These are phyloP conservation scores for Solanum sitiens DNA, from an alignment of 257 asterid species.

Conservation along the genomic window DNA sequence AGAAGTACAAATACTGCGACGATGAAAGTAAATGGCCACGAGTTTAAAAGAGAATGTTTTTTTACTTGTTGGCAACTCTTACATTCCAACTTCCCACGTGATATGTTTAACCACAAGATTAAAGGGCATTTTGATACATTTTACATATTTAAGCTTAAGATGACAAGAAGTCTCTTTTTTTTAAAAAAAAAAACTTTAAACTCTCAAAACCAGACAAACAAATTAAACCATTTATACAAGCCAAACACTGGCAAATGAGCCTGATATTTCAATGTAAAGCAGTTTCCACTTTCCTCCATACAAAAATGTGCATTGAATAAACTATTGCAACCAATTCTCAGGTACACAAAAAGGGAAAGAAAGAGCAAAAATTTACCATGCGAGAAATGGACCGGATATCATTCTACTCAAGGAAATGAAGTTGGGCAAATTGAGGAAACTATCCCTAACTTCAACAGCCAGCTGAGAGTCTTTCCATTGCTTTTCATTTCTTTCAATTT, in stretches of 20 bases:
- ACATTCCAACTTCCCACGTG: not conserved
- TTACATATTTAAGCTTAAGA: not conserved
- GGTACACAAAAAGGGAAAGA: not conserved
- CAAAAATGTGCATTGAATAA: not conserved
- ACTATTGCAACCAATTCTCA: not conserved
- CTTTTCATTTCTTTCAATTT: not conserved
- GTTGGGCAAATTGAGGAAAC: constrained; percentile 70
- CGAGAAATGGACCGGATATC: constrained; percentile 86
- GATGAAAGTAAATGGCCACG: not conserved
- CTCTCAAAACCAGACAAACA: not conserved
- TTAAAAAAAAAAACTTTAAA: too few relatives aligned
- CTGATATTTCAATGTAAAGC: not conserved
- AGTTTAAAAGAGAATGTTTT: not conserved
- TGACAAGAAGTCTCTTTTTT: not conserved
- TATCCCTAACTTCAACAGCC: constrained; percentile 20
- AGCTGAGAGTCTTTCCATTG: constrained; percentile 9
- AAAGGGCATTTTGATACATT: not conserved
- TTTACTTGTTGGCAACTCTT: not conserved
- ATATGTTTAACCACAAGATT: not conserved
- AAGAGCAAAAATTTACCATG: constrained; percentile 42
- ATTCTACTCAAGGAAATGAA: constrained; percentile 63
- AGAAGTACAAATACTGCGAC: not conserved
- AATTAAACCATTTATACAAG: not conserved
- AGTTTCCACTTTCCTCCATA: not conserved
- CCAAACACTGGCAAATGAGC: not conserved